Conservation (phyloP, 2,329 filamentous ascomycete genomes). For the Fusarium brachygibbosum region DNA sequence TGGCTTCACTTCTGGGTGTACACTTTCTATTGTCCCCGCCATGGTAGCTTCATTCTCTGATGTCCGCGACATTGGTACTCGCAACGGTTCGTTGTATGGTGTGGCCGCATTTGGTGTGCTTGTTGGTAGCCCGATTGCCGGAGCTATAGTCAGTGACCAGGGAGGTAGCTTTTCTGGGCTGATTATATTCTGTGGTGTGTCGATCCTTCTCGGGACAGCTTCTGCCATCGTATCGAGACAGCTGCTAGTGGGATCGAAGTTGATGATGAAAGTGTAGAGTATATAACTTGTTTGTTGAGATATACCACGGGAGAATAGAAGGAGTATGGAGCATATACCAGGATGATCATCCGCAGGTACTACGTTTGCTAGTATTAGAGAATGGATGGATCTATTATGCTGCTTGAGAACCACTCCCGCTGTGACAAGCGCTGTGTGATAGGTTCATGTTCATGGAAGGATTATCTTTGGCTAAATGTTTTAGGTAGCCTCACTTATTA, state of each 20-base stretch:
- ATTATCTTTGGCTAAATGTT: too few relatives aligned
- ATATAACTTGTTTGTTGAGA: background rate
- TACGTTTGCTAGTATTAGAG: too few relatives aligned
- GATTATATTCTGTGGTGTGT: conserved; percentile 12
- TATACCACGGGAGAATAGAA: too few relatives aligned
- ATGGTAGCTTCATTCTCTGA: conserved; percentile 65
- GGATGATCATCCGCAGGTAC: too few relatives aligned
- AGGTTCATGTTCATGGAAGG: too few relatives aligned
- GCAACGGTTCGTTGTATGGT: conserved; percentile 58
- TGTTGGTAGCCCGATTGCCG: conserved; percentile 43
- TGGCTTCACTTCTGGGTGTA: conserved; percentile 55
- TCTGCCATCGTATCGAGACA: conserved; percentile 3
- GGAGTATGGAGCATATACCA: too few relatives aligned
- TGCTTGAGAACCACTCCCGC: too few relatives aligned
- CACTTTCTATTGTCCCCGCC: conserved; percentile 51
- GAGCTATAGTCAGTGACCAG: conserved; percentile 27
- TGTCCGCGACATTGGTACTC: conserved; percentile 66
- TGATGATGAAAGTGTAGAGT: background rate
- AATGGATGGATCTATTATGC: too few relatives aligned
- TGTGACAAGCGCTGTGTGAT: too few relatives aligned
- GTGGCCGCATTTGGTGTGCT: conserved; percentile 34
- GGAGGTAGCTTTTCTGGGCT: background rate
- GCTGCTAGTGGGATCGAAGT: background rate
- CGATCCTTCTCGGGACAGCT: background rate
- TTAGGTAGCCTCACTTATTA: too few relatives aligned